A percentile compares a stretch with the other conserved stretches of the same genome.
These are phyloP conservation scores for Aspergillus versicolor DNA, from an alignment of 2,329 filamentous ascomycete species.

Conservation along the genomic window DNA sequence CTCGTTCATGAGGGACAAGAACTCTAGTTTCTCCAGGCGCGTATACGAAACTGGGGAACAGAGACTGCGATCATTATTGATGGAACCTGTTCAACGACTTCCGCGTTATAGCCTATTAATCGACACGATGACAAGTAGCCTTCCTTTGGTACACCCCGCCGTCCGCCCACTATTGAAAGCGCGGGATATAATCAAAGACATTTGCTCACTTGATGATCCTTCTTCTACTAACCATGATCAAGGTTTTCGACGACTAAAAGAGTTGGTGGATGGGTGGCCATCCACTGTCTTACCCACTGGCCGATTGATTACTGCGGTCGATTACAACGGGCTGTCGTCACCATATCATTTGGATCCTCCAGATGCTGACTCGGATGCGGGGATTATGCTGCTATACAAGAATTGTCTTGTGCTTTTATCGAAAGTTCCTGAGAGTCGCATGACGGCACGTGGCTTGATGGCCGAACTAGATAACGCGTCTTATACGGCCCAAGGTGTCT, in stretches of 20 bases:
- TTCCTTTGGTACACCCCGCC: slow-evolving; percentile 83
- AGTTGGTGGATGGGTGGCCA: slow-evolving; percentile 77
- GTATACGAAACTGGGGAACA: slow-evolving; percentile 87
- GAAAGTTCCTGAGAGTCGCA: slow-evolving; percentile 62
- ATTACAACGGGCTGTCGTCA: slow-evolving; percentile 73
- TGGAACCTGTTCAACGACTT: slow-evolving; percentile 92
- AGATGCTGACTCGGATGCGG: slow-evolving; percentile 51
- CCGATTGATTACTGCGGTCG: slow-evolving; percentile 75
- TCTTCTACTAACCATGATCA: slow-evolving; percentile 66
- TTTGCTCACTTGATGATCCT: slow-evolving; percentile 85
- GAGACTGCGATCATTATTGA: slow-evolving; percentile 82
- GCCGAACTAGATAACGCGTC: slow-evolving; percentile 83
- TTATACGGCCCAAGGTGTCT: slow-evolving; percentile 45
- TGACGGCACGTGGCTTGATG: slow-evolving; percentile 73
- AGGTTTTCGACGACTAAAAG: slow-evolving; percentile 70
- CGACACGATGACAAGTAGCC: slow-evolving; percentile 84
- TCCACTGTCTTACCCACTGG: slow-evolving; percentile 68
- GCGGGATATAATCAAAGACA: slow-evolving; percentile 90
- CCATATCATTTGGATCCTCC: slow-evolving; percentile 60
- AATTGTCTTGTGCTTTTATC: slow-evolving; percentile 77
- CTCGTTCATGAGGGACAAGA: slow-evolving; percentile 70
- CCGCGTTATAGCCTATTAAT: slow-evolving; percentile 95
- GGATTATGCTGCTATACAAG: slow-evolving; percentile 80
- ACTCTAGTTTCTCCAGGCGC: slow-evolving; percentile 77
- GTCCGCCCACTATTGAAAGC: slow-evolving; percentile 81